Conservation (phyloP, 441 rosid species). For the Pelargonium citronellum region DNA sequence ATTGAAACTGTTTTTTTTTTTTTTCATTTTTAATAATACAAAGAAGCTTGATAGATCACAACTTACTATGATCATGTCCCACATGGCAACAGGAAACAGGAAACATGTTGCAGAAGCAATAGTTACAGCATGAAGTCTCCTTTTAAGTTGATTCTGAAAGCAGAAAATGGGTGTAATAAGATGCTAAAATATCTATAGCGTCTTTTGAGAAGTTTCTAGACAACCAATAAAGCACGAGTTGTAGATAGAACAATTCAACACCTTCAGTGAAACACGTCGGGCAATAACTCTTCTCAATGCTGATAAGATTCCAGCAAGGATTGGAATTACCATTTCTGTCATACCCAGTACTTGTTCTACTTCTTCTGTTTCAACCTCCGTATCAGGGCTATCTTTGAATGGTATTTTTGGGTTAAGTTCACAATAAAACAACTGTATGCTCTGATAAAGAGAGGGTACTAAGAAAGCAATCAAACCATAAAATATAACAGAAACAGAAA, state of each 20-base stretch:
- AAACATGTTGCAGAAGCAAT: constrained; percentile 81
- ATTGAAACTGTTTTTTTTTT: constrained; percentile 3
- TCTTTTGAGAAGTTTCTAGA: constrained; percentile 9
- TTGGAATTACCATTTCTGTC: constrained; percentile 66
- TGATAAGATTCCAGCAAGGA: constrained; percentile 86
- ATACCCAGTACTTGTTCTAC: constrained; percentile 45
- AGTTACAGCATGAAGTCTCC: constrained; percentile 81
- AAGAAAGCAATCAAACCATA: neutral
- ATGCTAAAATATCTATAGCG: neutral
- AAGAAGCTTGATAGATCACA: constrained; percentile 2
- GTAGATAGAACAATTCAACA: constrained; percentile 21
- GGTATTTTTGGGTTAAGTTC: constrained; percentile 57
- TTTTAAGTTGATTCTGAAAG: constrained; percentile 73
- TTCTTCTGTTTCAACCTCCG: constrained; percentile 33
- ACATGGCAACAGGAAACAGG: constrained; percentile 92
- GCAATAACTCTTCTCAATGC: constrained; percentile 88
- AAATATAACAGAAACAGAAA: constrained; percentile 4
- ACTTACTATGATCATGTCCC: constrained; percentile 88
- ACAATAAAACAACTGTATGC: constrained; percentile 20
- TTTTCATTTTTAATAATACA: neutral
- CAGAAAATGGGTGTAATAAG: constrained; percentile 18
- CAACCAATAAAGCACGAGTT: constrained; percentile 13
- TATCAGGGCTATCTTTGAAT: constrained; percentile 41
- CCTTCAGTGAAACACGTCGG: constrained; percentile 90
- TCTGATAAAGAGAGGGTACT: neutral